Base-by-base conservation (phyloP, 139 green algal genomes). In the Gonium pectorale region DNA sequence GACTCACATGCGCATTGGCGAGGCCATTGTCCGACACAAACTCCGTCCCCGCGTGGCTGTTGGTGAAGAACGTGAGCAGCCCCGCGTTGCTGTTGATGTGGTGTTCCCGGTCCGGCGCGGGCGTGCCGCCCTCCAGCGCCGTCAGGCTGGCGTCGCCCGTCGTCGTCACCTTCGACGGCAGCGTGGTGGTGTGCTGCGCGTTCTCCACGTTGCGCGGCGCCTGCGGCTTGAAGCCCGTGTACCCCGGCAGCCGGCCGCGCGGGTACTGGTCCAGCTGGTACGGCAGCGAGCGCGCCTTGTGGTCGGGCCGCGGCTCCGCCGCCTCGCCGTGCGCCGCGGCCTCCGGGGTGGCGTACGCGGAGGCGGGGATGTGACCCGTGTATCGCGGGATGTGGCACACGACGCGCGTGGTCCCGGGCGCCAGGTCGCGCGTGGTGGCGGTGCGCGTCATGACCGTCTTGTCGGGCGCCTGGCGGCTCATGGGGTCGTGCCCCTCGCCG, bases 11-110 rank as follows among this genome's bases (percentile, higher is more conserved):
- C 7, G 87, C 87, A 35, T 90, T 88, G 17, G 66, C 40, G 2
- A 91, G 82, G 0, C 87, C 87, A 64, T 91, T 91, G 69, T 91
- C 87, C 15, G 78, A 87, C 22, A 91, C 79, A 49, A 80, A 85
- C 70, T 87, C 82, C 19, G 73, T 85, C 33, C 79, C 79, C 27
- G 54, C 35, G 2, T 31, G 31, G 22, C 43, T 67, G 64, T 44
- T 62, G 68, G 80, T 92, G 83, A 95, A 95, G 83, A 94, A 94
- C 17, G 67, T 86, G 90, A 95, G 94, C 24, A 87, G 85, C 35
- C 92, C 92, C 5, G 67, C 74, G 38, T 69, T 79, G 67, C 79
- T 90, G 80, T 93, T 89, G 66, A 91, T 90, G 87, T 89, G 89
- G 74, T 93, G 86, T 17, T 51, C 78, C n/a, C 83, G 78, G 68